Evolutionary conservation across 345 rosid genomes (phyloP).

Genomic region (Turnera subulata): DNA sequence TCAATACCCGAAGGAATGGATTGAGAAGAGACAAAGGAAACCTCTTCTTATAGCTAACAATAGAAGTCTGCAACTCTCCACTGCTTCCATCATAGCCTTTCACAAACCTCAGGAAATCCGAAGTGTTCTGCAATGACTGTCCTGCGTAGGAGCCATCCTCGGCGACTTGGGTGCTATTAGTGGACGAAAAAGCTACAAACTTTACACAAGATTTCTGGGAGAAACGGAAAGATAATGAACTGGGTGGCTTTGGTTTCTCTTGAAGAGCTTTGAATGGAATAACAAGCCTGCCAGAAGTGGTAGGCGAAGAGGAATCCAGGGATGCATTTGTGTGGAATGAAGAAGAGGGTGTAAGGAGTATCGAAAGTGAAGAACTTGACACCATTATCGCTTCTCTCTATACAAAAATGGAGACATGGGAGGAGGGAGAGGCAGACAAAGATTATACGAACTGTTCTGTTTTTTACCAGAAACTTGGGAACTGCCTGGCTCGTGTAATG

Average conservation of each 20-base stretch:
- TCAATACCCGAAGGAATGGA: constrained; percentile 69
- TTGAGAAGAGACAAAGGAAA: constrained; percentile 81
- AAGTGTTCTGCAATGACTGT: constrained; percentile 48
- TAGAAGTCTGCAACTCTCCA: constrained; percentile 76
- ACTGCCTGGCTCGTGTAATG: too few species aligned
- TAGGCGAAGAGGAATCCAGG: neutral
- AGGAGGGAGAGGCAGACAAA: neutral
- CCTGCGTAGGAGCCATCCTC: constrained; percentile 46
- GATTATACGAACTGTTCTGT: neutral
- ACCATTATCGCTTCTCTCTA: constrained; percentile 11
- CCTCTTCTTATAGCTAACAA: constrained; percentile 69
- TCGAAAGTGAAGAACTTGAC: constrained; percentile 3
- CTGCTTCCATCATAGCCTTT: constrained; percentile 32
- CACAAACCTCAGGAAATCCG: constrained; percentile 83
- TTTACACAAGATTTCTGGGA: neutral
- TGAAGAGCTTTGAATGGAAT: neutral
- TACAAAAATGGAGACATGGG: neutral
- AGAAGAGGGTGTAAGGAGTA: neutral
- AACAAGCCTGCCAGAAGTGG: neutral
- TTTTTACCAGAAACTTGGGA: neutral
- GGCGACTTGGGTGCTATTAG: constrained; percentile 7
- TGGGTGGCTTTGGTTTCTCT: neutral
- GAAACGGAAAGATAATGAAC: neutral
- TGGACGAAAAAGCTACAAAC: constrained; percentile 10
- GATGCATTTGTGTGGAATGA: constrained; percentile 2